Base-by-base conservation (phyloP, 768 basidiomycete species). In the Guyanaporus albipodus region DNA sequence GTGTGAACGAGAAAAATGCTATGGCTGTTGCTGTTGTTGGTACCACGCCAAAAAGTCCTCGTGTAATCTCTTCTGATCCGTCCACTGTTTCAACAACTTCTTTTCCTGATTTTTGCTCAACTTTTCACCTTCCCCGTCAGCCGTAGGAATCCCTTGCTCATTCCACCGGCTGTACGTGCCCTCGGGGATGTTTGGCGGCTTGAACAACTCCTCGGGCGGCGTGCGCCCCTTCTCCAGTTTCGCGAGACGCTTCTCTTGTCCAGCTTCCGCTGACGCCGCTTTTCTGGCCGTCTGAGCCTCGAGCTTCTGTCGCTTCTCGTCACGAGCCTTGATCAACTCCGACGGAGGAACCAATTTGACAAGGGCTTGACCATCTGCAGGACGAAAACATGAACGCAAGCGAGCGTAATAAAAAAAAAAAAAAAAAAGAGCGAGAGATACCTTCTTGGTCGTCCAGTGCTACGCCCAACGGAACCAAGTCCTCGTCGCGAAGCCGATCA, bases 381-480 rank as follows among this genome's bases (percentile, higher is more conserved):
- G n/a, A 29, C 24, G 29, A 9, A 40, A n/a, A 26, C 27, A 14
- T 44, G 22, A 19, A 48, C 17, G 17, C 19, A 27, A 32, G 19
- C 9, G 31, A 39, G 41, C 15, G 41, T 29, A 27, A 35, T 31
- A 34, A 33, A 32, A 17, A n/a, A 35, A 34, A 34, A 33, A 32
- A 17, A n/a, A 32, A 1, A 32, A 32, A 9, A 17, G 6, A 32
- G 17, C 15, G 27, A 71, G 41, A 52, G 2, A 43, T 45, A 84
- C 92, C 92, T 74, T 94, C 91, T 70, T 92, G 91, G 71, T 99
- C 96, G 63, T 98, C 96, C 27, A 99, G 72, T 8, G 93, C 93
- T 6, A 99, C 91, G 8, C 96, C 96, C 40, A 98, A 73, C n/a
- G 92, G 85, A 34, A 94, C 85, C 34, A 97, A 72, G 60, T 96